These are phyloP conservation scores for Geotrichum phurueaensis DNA, from an alignment of 1,139 yeast species.

Conservation along the genomic window DNA sequence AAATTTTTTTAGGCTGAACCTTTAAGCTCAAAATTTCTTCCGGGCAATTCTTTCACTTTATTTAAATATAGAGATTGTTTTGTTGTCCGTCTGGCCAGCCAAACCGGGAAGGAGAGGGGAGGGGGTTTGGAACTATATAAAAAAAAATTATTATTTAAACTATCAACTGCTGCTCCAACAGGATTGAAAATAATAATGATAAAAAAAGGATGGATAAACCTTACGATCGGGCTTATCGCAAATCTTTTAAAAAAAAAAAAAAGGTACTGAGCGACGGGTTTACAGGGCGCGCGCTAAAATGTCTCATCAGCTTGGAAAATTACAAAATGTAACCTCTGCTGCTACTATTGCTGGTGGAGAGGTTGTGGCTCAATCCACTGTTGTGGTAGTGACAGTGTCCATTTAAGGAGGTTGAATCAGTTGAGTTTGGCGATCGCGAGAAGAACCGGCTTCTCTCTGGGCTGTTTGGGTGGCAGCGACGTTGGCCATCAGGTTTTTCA, in stretches of 20 bases:
- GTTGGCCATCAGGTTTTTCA: not conserved
- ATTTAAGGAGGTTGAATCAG: constrained; percentile 12
- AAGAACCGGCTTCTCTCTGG: constrained; percentile 21
- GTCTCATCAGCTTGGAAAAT: not conserved
- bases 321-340: not conserved
- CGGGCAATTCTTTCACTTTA: not conserved
- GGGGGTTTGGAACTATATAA: not conserved
- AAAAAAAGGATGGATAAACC: not conserved
- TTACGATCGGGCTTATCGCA: no score
- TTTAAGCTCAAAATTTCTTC: not conserved
- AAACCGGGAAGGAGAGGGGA: no score
- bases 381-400: not conserved
- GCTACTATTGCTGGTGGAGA: not conserved
- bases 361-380: not conserved
- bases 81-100: no score
- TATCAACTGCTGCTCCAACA: not conserved
- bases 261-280: constrained; percentile 33
- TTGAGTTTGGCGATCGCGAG: constrained; percentile 28
- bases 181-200: not conserved
- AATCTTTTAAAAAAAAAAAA: constrained; percentile 13
- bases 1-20: constrained; percentile 27
- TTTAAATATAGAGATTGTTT: not conserved
- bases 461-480: not conserved
- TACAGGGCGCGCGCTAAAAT: constrained; percentile 22
- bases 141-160: not conserved